A percentile compares a stretch with the other conserved stretches of the same genome.
These are phyloP conservation scores for Cryptosporidium viatorum DNA, from an alignment of 169 alveolate species.

Conservation along the genomic window DNA sequence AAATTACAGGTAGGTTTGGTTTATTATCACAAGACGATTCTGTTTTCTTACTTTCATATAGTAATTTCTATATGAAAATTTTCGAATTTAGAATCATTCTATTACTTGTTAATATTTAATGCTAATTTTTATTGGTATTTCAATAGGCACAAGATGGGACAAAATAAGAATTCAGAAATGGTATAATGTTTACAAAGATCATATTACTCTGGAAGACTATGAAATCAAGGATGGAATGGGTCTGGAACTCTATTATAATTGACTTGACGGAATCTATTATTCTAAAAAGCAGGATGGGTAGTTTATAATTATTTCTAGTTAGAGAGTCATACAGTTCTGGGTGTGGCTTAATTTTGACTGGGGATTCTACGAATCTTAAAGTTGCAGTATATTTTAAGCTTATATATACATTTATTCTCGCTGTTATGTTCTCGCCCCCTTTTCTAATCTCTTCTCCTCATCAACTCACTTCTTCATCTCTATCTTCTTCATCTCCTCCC, in stretches of 20 bases:
- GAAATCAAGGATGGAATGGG: conserved; percentile 99
- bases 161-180: conserved; percentile 96
- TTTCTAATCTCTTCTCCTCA: too few relatives aligned
- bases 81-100: neutral
- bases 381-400: neutral
- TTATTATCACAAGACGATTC: neutral
- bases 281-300: neutral
- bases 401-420: neutral
- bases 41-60: neutral
- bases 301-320: neutral
- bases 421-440: too few relatives aligned
- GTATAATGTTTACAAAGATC: conserved; percentile 97
- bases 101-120: neutral
- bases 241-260: conserved; percentile 96
- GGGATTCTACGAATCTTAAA: neutral
- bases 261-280: conserved; percentile 15
- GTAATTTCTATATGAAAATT: neutral
- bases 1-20: conserved; percentile 91
- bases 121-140: neutral
- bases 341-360: neutral
- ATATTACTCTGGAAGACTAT: conserved; percentile 97
- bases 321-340: neutral
- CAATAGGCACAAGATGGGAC: conserved; percentile 95
- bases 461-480: too few relatives aligned
- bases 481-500: neutral